Evolutionary conservation across 805 yeast species (phyloP), one percentile per base, ranked within the genome.

Genomic region (Saturnispora saitoi): DNA sequence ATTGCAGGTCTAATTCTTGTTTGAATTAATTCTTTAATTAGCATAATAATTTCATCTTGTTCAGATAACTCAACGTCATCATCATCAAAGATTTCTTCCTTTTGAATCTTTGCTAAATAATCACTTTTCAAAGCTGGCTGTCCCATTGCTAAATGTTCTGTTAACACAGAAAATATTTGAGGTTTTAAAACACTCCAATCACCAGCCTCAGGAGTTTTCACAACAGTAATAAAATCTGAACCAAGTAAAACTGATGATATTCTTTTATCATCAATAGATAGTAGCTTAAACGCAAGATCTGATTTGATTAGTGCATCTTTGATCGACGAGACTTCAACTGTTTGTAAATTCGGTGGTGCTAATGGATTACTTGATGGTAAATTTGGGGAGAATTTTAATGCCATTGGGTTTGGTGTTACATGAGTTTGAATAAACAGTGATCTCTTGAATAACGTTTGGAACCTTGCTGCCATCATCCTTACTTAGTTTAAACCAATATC

Each of bases 1-100:
- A 93, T 89, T 1, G 98, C 96, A 1, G 99, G 99, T 61, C 96
- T 81, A 45, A 93, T 90, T 62, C 97, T 80, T 2, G 99, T 93
- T 52, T 86, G 95, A 49, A 95, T 83, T 49, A 93, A 73, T 62
- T 93, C 98, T 58, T 88, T 86, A 59, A 93, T 88, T 84, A 90
- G 84, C 29, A 86, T 80, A 40, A 88, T 84, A 2, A 88, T 78
- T 66, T 91, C 98, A 47, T 76, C 73, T 15, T 54, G 53, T 4
- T 53, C 54, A 3, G 50, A 26, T 24, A 56, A 39, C 50, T 84
- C 89, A 44, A 81, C 86, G 43, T 83, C 95, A 10, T 63, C 64
- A 4, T 75, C 77, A 38, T 70, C 70, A 3, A 73, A 69, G 36
- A 67, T 72, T 22, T 41, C 44, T 11, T 51, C 51, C 19, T 45